Percentiles rank a stretch among this genome's conserved stretches.
Evolutionary conservation across 2,329 filamentous ascomycete genomes (phyloP).

Genomic region (Rhynchosporium agropyri): DNA sequence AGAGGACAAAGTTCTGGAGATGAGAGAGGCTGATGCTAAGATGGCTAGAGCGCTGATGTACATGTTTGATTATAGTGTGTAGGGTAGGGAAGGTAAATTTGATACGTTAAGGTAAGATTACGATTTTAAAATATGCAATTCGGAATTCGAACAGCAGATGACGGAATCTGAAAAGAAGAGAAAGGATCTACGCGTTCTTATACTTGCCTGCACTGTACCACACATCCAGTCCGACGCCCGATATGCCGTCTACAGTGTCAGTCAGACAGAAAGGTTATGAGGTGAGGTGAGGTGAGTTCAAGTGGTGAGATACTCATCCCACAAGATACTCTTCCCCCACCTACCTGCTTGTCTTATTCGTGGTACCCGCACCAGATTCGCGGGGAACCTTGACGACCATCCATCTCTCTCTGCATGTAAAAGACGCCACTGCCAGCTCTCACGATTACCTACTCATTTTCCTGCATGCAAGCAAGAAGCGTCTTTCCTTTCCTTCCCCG

Average conservation of each 20-base stretch:
- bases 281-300: background rate
- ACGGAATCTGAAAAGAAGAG: background rate
- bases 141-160: background rate
- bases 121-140: background rate
- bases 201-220: background rate
- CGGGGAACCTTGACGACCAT: slow-evolving; percentile 12
- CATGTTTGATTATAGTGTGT: background rate
- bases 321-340: background rate
- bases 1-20: background rate
- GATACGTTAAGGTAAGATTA: background rate
- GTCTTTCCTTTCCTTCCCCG: background rate
- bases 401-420: background rate
- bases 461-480: background rate
- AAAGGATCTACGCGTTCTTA: background rate
- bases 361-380: background rate
- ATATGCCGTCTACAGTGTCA: background rate
- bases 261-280: too few species aligned
- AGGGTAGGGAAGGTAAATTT: background rate
- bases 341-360: background rate
- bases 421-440: background rate
- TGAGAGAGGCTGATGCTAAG: slow-evolving; percentile 10
- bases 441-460: background rate
- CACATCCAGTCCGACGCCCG: slow-evolving; percentile 5
- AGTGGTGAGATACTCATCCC: background rate
- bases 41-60: slow-evolving; percentile 5